Evolutionary conservation across 164 flowering plant species (phyloP).

Genomic region (Malania oleifera): DNA sequence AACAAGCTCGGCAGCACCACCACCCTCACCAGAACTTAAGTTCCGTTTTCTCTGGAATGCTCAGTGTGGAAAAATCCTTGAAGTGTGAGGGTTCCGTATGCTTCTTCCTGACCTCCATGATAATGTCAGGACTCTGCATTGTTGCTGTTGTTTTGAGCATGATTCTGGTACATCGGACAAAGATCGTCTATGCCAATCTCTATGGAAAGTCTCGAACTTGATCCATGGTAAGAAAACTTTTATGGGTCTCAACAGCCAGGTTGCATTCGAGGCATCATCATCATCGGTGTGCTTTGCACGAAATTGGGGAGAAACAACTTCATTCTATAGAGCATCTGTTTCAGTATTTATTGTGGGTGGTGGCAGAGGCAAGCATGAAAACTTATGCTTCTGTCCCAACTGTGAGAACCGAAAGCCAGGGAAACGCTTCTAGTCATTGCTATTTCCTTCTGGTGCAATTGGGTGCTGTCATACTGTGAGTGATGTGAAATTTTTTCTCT

Average conservation of each 20-base stretch:
- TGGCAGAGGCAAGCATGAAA: too few relatives aligned
- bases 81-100: conserved; percentile 78
- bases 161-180: conserved; percentile 80
- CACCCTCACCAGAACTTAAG: conserved; percentile 9
- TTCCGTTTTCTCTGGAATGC: conserved; percentile 20
- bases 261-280: too few relatives aligned
- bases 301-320: background rate
- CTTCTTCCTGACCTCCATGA: conserved; percentile 70
- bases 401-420: too few relatives aligned
- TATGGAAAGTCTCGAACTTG: conserved; percentile 62
- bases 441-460: too few relatives aligned
- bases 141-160: conserved; percentile 69
- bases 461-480: too few relatives aligned
- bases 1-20: conserved; percentile 48
- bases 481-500: too few relatives aligned
- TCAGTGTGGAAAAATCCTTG: conserved; percentile 39
- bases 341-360: too few relatives aligned
- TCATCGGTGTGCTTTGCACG: background rate
- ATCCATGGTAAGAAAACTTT: conserved; percentile 9
- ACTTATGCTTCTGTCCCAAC: too few relatives aligned
- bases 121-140: conserved; percentile 77
- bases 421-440: too few relatives aligned
- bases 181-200: conserved; percentile 64
- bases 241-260: background rate
- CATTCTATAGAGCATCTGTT: too few relatives aligned